These are phyloP conservation scores for Fusarium tricinctum DNA, from an alignment of 2,329 filamentous ascomycete genomes.

Conservation along the genomic window DNA sequence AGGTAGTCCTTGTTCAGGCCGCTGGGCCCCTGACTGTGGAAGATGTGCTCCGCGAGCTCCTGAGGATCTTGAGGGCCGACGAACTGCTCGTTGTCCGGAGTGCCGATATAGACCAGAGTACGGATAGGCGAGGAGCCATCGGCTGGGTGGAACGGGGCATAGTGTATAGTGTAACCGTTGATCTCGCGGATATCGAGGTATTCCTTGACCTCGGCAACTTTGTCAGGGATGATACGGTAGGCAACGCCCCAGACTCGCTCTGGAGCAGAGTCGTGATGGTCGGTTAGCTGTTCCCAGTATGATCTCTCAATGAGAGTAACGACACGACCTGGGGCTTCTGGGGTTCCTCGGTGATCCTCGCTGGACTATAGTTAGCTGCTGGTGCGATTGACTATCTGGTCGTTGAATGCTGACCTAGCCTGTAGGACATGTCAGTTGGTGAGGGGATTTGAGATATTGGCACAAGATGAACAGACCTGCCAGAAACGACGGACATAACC, in stretches of 20 bases:
- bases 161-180: slow-evolving; percentile 96
- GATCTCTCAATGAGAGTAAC: slow-evolving; percentile 89
- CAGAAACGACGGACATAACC: slow-evolving; percentile 97
- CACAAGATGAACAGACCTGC: slow-evolving; percentile 77
- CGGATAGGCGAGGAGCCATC: slow-evolving; percentile 59
- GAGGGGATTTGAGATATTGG: slow-evolving; percentile 3
- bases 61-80: slow-evolving; percentile 85
- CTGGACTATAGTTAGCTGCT: slow-evolving; percentile 60
- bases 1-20: slow-evolving; percentile 93
- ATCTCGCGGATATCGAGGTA: slow-evolving; percentile 98
- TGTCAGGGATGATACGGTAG: slow-evolving; percentile 81
- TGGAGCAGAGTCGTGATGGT: slow-evolving; percentile 72
- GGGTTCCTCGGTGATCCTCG: slow-evolving; percentile 94
- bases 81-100: slow-evolving; percentile 94
- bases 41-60: slow-evolving; percentile 83
- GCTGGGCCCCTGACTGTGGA: slow-evolving; percentile 81
- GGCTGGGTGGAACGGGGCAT: slow-evolving; percentile 80
- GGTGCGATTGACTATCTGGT: not conserved
- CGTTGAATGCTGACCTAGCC: slow-evolving; percentile 52
- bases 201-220: slow-evolving; percentile 83
- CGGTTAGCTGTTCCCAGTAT: slow-evolving; percentile 85
- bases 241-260: slow-evolving; percentile 90
- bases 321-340: slow-evolving; percentile 87
- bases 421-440: slow-evolving; percentile 34
- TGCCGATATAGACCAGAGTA: slow-evolving; percentile 91